A percentile compares a stretch with the other conserved stretches of the same genome.
phyloP scores from a whole-genome alignment of 331 rosid genomes.

The Rosa hybrid region DNA sequence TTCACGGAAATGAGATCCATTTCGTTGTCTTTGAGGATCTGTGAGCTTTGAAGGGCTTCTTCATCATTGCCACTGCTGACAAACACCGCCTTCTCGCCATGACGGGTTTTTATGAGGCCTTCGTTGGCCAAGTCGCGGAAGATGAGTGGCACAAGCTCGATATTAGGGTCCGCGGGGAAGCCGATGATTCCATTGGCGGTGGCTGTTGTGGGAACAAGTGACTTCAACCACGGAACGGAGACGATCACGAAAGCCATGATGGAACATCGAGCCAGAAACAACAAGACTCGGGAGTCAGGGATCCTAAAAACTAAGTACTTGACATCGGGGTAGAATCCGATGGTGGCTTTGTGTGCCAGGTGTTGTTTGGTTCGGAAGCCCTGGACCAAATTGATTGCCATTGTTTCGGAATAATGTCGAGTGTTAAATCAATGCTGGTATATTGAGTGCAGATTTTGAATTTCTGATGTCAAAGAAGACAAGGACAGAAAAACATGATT shows the following conservation, averaged over 20 bases:
- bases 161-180: not conserved
- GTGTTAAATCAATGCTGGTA: not conserved
- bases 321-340: constrained; percentile 29
- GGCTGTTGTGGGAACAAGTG: constrained; percentile 26
- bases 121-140: constrained; percentile 49
- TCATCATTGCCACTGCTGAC: constrained; percentile 9
- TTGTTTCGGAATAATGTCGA: not conserved
- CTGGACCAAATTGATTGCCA: constrained; percentile 36
- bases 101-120: constrained; percentile 35
- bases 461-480: not conserved
- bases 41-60: not conserved
- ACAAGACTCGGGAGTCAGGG: constrained; percentile 34
- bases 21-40: constrained; percentile 27
- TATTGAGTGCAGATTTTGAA: not conserved
- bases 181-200: not conserved
- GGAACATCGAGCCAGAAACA: constrained; percentile 26
- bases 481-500: not conserved
- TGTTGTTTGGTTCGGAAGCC: constrained; percentile 24
- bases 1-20: constrained; percentile 32
- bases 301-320: constrained; percentile 33
- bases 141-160: constrained; percentile 24
- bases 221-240: constrained; percentile 33
- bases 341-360: constrained; percentile 10
- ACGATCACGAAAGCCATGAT: constrained; percentile 33
- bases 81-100: constrained; percentile 23